Conservation (phyloP, 1,284 basidiomycete genomes). For the Rhodotorula glutinis region DNA sequence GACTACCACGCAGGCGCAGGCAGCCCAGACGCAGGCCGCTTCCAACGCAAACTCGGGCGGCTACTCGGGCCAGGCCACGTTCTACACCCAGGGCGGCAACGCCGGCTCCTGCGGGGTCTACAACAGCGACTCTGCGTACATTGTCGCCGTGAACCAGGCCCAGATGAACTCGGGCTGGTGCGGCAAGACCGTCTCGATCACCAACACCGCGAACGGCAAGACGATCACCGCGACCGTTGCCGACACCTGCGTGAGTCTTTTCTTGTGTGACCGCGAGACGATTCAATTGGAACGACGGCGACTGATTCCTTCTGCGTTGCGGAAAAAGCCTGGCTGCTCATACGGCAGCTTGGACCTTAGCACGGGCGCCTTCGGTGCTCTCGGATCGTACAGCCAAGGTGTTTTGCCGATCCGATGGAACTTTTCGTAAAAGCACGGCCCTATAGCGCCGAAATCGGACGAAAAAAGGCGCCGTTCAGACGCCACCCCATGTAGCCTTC, state of each 20-base stretch:
- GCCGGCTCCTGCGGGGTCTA: constrained; percentile 46
- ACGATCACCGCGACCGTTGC: constrained; percentile 56
- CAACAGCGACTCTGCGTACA: constrained; percentile 46
- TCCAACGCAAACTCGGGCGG: constrained; percentile 1
- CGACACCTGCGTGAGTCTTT: constrained; percentile 19
- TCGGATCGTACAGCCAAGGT: constrained; percentile 1
- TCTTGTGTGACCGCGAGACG: neutral
- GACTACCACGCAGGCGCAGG: constrained; percentile 9
- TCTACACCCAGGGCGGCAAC: constrained; percentile 41
- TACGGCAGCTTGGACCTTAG: constrained; percentile 27
- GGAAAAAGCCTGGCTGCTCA: constrained; percentile 19
- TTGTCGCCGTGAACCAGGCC: constrained; percentile 61
- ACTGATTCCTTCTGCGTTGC: neutral
- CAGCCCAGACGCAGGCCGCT: neutral
- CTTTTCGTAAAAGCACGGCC: neutral
- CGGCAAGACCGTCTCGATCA: constrained; percentile 23
- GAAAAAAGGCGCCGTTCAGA: neutral
- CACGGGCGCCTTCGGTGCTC: constrained; percentile 21
- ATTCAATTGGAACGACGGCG: constrained; percentile 2
- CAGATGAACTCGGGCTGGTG: constrained; percentile 15
- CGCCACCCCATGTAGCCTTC: neutral
- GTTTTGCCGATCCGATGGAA: constrained; percentile 13
- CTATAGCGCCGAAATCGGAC: no score
- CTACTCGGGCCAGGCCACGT: constrained; percentile 38
- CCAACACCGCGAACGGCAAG: constrained; percentile 56